Conservation (phyloP, 1,284 basidiomycete species). For the Peniophora sp. region DNA sequence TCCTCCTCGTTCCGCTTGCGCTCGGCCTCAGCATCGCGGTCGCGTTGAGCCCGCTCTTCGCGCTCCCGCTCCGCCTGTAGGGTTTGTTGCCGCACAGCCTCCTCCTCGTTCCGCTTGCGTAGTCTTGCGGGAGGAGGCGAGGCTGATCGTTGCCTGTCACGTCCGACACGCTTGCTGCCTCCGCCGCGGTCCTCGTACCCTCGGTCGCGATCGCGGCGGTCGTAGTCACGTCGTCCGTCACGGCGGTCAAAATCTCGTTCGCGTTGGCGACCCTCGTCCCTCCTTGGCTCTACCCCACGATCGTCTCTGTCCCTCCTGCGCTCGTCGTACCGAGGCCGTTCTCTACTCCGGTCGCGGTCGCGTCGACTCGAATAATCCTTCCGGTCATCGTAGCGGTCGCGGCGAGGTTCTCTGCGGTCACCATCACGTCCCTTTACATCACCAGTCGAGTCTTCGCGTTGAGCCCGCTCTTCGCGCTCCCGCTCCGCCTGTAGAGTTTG, state of each 20-base stretch:
- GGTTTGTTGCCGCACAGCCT: too few relatives aligned
- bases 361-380: neutral
- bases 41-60: too few relatives aligned
- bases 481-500: too few relatives aligned
- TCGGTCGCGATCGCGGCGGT: conserved; percentile 14
- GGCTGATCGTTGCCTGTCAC: conserved; percentile 35
- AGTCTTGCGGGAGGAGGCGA: conserved; percentile 36
- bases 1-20: too few relatives aligned
- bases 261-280: conserved; percentile 1
- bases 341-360: neutral
- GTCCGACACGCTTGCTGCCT: conserved; percentile 20
- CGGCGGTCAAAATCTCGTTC: neutral
- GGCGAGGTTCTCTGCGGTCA: conserved; percentile 1
- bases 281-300: neutral
- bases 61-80: too few relatives aligned
- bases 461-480: too few relatives aligned
- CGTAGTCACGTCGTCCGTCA: conserved; percentile 7
- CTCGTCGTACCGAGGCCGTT: neutral
- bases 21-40: too few relatives aligned
- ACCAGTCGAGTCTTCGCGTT: conserved; percentile 3
- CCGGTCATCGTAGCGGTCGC: conserved; percentile 9
- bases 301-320: neutral
- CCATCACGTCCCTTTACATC: conserved; percentile 5
- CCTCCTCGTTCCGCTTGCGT: neutral
- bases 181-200: conserved; percentile 5